A percentile compares a stretch with the other conserved stretches of the same genome.
Evolutionary conservation across 352 stramenopile species (phyloP).

Genomic region (Globisporangium carolinianum): DNA sequence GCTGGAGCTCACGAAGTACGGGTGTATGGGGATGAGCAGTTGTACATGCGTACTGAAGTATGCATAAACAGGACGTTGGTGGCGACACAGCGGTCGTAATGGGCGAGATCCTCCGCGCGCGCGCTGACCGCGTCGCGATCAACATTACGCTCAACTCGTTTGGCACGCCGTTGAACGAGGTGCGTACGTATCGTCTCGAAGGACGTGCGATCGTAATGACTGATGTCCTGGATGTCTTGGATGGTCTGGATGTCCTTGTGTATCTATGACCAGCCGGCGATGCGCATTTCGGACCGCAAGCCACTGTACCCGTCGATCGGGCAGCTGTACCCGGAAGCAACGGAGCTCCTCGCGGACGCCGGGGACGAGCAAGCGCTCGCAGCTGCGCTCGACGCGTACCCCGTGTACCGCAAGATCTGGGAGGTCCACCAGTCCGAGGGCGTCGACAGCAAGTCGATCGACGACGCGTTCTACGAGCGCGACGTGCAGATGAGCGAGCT

Average conservation of each 20-base stretch:
- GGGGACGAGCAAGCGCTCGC: constrained; percentile 86
- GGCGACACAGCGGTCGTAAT: constrained; percentile 97
- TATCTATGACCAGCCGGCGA: constrained; percentile 67
- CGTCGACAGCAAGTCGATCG: constrained; percentile 95
- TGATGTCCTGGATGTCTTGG: not conserved
- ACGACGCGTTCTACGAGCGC: constrained; percentile 99
- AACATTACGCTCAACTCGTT: constrained; percentile 99
- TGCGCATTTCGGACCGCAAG: constrained; percentile 96
- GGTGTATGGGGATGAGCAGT: no score
- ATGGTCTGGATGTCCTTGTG: constrained; percentile 24
- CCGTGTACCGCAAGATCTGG: constrained; percentile 96
- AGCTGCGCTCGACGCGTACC: constrained; percentile 91
- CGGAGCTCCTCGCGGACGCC: constrained; percentile 90
- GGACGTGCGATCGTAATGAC: no score
- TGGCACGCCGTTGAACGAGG: constrained; percentile 87
- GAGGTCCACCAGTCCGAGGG: constrained; percentile 92
- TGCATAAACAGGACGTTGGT: constrained; percentile 72
- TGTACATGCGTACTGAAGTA: not conserved
- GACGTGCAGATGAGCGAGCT: constrained; percentile 98
- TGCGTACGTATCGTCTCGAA: constrained; percentile 7
- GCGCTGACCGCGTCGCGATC: constrained; percentile 97
- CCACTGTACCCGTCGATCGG: constrained; percentile 96
- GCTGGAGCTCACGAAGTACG: no score
- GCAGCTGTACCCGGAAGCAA: constrained; percentile 96
- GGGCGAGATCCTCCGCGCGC: constrained; percentile 92